A percentile compares a stretch with the other conserved stretches of the same genome.
Evolutionary conservation across 1,284 basidiomycete species (phyloP).

Genomic region (Pseudozyma tsukubaensis): DNA sequence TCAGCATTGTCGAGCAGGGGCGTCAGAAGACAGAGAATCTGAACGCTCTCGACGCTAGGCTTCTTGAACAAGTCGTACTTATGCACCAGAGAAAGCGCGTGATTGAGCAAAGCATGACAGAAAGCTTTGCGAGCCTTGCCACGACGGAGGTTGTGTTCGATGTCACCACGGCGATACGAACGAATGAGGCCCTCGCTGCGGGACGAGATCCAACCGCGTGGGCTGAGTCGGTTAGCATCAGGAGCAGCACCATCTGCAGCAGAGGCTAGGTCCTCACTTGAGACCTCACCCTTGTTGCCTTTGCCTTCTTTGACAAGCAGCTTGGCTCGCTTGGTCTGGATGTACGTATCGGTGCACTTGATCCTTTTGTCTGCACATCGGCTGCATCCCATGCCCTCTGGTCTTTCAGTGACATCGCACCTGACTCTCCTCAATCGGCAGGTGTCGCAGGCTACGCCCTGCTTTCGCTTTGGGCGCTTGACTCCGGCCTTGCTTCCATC

Average conservation of each 20-base stretch:
- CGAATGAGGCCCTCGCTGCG: slow-evolving; percentile 30
- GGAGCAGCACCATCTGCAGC: slow-evolving; percentile 2
- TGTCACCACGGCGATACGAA: slow-evolving; percentile 34
- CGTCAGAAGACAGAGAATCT: slow-evolving; percentile 50
- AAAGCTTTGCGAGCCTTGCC: slow-evolving; percentile 61
- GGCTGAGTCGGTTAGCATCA: slow-evolving; percentile 30
- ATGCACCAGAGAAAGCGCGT: slow-evolving; percentile 59
- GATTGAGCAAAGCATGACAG: slow-evolving; percentile 57
- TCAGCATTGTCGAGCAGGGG: slow-evolving; percentile 56
- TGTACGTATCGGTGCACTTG: slow-evolving; percentile 65
- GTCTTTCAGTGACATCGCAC: slow-evolving; percentile 64
- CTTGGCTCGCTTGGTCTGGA: slow-evolving; percentile 60
- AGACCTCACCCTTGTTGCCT: slow-evolving; percentile 12
- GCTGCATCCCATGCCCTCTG: slow-evolving; percentile 62
- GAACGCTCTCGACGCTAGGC: slow-evolving; percentile 53
- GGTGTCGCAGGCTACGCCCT: slow-evolving; percentile 67
- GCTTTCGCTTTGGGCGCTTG: slow-evolving; percentile 63
- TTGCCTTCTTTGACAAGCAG: slow-evolving; percentile 29
- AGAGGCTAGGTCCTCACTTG: slow-evolving; percentile 6
- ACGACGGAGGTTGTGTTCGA: slow-evolving; percentile 50
- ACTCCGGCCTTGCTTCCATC: slow-evolving; percentile 20
- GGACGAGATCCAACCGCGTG: slow-evolving; percentile 34
- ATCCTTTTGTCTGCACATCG: slow-evolving; percentile 66
- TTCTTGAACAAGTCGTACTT: slow-evolving; percentile 60
- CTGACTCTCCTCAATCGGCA: slow-evolving; percentile 64